These are phyloP conservation scores for Pythium diclinum DNA, from an alignment of 352 stramenopile genomes.

Conservation along the genomic window DNA sequence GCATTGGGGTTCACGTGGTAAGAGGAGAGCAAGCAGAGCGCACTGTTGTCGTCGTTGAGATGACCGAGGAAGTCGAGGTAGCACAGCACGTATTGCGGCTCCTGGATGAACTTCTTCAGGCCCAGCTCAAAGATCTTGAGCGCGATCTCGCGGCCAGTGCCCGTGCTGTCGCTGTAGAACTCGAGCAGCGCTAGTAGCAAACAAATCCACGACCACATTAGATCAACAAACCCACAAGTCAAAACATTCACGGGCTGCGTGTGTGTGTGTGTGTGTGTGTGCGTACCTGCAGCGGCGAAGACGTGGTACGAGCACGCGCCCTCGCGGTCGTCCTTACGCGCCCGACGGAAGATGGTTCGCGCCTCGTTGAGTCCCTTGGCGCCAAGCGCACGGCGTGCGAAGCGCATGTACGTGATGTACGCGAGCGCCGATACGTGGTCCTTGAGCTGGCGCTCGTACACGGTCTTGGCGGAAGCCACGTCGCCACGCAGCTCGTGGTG, in stretches of 20 bases:
- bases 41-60: conserved; percentile 89
- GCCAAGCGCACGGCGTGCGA: conserved; percentile 71
- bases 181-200: conserved; percentile 60
- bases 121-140: conserved; percentile 89
- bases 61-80: conserved; percentile 86
- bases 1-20: background rate
- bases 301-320: conserved; percentile 82
- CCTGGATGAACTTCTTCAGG: conserved; percentile 87
- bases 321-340: conserved; percentile 79
- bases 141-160: conserved; percentile 79
- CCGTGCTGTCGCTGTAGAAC: conserved; percentile 84
- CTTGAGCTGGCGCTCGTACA: conserved; percentile 83
- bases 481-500: conserved; percentile 76
- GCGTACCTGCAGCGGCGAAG: conserved; percentile 79
- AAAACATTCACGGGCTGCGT: too few relatives aligned
- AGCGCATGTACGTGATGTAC: conserved; percentile 86
- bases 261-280: too few relatives aligned
- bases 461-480: conserved; percentile 55
- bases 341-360: conserved; percentile 77
- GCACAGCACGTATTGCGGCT: conserved; percentile 78
- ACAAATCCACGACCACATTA: background rate
- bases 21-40: conserved; percentile 17
- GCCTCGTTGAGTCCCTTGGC: conserved; percentile 73
- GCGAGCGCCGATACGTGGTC: conserved; percentile 66
- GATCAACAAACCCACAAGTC: conserved; percentile 4